Evolutionary conservation across 2,329 filamentous ascomycete species (phyloP), one percentile per base, ranked within the genome.

Genomic region (Diaporthe helianthi): DNA sequence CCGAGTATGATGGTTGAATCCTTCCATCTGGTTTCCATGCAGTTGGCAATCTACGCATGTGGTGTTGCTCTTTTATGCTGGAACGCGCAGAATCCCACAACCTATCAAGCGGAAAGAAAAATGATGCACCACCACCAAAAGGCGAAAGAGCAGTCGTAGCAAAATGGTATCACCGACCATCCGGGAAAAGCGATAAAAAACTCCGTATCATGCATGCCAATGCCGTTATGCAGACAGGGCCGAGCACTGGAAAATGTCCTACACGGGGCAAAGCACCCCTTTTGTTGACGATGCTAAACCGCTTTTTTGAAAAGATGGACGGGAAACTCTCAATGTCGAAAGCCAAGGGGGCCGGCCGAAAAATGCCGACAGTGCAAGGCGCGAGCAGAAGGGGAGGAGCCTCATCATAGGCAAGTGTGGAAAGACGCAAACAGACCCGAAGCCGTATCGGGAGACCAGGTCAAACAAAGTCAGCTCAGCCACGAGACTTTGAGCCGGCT

Each of bases 251-350:
- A 10, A 41, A 26, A 17, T 55, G n/a, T 13, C 33, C n/a, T 15
- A 8, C 17, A 1, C 53, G 33, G 24, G 31, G 10, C 1, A 7
- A 10, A 33, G 29, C 17, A 58, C 2, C 22, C 53, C n/a, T n/a
- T n/a, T n/a, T 13, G 53, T 26, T 44, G 46, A 58, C 44, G 24
- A 69, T 51, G 51, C 58, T 55, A 65, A n/a, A 41, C 29, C 17
- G 51, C 31, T 36, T 6, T 8, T 8, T 7, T n/a, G n/a, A 24
- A 41, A 60, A 1, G 3, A 26, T 9, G 29, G 26, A 24, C 22
- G 47, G 47, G 22, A 29, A 4, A 51, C 9, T 22, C n/a, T 22
- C 19, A 46, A 54, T 9, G 52, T 9, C 31, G 52, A 24, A 33
- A n/a, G n/a, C n/a, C n/a, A n/a, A n/a, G n/a, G n/a, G n/a, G n/a